Base-by-base conservation (phyloP, 2,329 filamentous ascomycete species). In the Aaosphaeria arxii region DNA sequence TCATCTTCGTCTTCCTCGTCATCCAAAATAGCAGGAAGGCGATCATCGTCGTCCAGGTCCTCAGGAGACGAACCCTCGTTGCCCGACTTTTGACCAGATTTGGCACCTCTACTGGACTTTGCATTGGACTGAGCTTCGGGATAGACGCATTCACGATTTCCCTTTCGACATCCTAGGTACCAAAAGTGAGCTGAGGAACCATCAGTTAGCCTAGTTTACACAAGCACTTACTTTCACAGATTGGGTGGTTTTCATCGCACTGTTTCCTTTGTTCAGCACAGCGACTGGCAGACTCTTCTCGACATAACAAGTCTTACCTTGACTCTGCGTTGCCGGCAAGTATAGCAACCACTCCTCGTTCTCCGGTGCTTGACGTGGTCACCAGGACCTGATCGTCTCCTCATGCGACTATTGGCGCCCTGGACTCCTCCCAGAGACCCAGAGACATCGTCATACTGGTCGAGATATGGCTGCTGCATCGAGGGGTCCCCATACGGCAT, bases 331-430 rank as follows among this genome's bases (percentile, higher is more conserved):
- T 86, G 86, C 50, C 94, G 83, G 71, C 94, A 99, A 42, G 91
- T 97, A 66, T 83, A 96, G 73, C 94, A 99, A 30, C 94, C 94
- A 54, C 91, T 96, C 59, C 94, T 82, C 40, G 94, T 97, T 58
- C 94, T 84, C 52, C 91, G 87, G 69, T 97, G 92, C 71, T 97
- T 97, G 57, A 95, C 87, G 63, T 88, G 86, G 52, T 95, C 88
- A 7, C 65, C 66, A 24, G 67, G 62, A 9, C 58, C 56, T 28
- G 62, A 49, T 40, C 69, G 62, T 45, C 66, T 60, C 46, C 65
- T 58, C 30, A 60, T 52, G 40, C 67, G 61, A 47, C 56, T 50
- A 52, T 61, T 62, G 45, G 51, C 55, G 50, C 58, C 55, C 55
- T 62, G 62, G 31, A 59, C 54, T 40, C 59, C 49, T 50, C 64